Conservation (phyloP, 2,329 filamentous ascomycete species). For the Epichloe glyceriae region DNA sequence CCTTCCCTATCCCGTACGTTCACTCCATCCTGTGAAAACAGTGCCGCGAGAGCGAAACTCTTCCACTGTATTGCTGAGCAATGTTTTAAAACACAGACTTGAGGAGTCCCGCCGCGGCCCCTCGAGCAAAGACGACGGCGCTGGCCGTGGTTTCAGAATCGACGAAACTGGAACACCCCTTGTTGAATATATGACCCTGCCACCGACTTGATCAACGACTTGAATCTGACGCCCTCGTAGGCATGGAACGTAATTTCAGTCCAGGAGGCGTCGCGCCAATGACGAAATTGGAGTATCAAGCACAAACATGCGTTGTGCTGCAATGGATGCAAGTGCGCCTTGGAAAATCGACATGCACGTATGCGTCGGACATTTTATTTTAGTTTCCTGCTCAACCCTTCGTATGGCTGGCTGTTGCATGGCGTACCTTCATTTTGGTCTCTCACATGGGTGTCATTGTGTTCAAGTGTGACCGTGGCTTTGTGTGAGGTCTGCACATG, state of each 20-base stretch:
- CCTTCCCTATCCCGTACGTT: background rate
- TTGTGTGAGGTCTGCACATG: background rate
- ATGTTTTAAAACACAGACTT: background rate
- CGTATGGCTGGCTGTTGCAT: background rate
- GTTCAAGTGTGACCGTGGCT: background rate
- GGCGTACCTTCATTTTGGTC: background rate
- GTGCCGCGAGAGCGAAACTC: too few relatives aligned
- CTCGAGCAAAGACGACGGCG: background rate
- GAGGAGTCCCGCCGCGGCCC: background rate
- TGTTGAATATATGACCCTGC: background rate
- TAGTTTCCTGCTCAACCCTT: background rate
- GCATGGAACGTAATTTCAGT: background rate
- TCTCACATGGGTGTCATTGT: background rate
- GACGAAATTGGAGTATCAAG: background rate
- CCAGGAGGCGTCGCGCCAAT: background rate
- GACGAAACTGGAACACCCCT: background rate
- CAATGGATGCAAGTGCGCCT: background rate
- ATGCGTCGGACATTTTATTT: constrained; percentile 1
- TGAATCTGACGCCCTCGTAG: background rate
- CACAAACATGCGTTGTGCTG: background rate
- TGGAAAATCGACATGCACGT: background rate
- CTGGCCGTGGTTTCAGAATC: background rate
- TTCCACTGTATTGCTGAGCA: background rate
- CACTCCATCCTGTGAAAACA: background rate
- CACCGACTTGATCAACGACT: too few relatives aligned